These are phyloP conservation scores for Pholiota conissans DNA, from an alignment of 768 basidiomycete genomes.

Conservation along the genomic window DNA sequence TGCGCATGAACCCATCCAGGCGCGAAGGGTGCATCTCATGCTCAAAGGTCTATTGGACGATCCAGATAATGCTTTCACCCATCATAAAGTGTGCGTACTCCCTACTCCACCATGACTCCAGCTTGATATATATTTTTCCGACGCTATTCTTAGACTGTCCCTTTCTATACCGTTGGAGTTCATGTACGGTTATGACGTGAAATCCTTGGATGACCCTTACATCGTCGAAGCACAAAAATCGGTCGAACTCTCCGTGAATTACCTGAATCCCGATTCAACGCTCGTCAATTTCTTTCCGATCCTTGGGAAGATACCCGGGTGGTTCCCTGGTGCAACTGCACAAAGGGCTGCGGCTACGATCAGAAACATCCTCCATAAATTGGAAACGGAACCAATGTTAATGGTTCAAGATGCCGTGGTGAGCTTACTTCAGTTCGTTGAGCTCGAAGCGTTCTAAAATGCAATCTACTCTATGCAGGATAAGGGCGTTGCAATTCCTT, in stretches of 20 bases:
- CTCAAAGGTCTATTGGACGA: constrained; percentile 3
- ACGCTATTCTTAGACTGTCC: too few relatives aligned
- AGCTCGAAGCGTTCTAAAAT: too few relatives aligned
- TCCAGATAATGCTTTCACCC: neutral
- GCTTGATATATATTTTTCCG: too few relatives aligned
- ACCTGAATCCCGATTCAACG: constrained; percentile 21
- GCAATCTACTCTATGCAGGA: too few relatives aligned
- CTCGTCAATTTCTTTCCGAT: constrained; percentile 29
- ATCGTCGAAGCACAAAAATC: constrained; percentile 22
- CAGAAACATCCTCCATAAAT: neutral
- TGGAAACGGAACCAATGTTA: constrained; percentile 1
- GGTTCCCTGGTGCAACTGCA: constrained; percentile 22
- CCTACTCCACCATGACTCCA: too few relatives aligned
- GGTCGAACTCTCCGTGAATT: constrained; percentile 7
- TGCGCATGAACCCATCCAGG: constrained; percentile 1
- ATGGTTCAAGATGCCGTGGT: constrained; percentile 1
- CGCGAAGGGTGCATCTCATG: neutral
- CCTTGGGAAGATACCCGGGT: constrained; percentile 34
- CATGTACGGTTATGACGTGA: constrained; percentile 29
- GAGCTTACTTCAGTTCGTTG: neutral
- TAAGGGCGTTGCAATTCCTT: too few relatives aligned
- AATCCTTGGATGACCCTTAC: constrained; percentile 23
- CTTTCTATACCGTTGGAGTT: constrained; percentile 19
- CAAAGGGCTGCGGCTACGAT: neutral
- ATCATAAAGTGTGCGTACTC: constrained; percentile 6